Evolutionary conservation across 345 rosid genomes (phyloP).

Genomic region (Camelina laxa): DNA sequence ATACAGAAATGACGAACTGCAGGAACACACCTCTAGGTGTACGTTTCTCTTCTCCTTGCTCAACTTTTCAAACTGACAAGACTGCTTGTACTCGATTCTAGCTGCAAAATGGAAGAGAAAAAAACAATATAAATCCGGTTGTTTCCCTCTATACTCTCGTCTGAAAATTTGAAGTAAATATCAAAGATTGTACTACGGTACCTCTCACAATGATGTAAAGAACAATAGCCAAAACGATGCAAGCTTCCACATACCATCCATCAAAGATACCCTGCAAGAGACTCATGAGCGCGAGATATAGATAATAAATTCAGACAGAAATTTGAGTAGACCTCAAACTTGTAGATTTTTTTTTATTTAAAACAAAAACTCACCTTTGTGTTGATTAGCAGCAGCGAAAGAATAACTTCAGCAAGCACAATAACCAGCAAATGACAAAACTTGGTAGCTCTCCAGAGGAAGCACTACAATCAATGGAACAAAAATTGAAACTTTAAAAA

Average conservation of each 20-base stretch:
- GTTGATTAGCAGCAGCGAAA: conserved; percentile 62
- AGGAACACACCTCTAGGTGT: conserved; percentile 62
- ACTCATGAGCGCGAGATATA: background rate
- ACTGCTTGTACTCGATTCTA: conserved; percentile 72
- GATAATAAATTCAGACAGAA: background rate
- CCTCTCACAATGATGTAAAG: conserved; percentile 79
- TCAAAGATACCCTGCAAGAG: conserved; percentile 56
- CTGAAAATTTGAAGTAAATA: background rate
- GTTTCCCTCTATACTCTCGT: background rate
- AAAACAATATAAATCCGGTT: background rate
- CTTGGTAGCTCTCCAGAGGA: conserved; percentile 86
- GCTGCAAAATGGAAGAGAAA: conserved; percentile 51
- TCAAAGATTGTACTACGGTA: conserved; percentile 37
- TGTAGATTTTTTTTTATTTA: no score
- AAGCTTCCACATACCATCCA: conserved; percentile 83
- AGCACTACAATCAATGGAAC: conserved; percentile 46
- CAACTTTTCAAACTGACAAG: conserved; percentile 76
- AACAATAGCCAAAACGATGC: conserved; percentile 68
- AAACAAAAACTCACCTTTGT: conserved; percentile 53
- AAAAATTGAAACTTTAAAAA: conserved; percentile 12
- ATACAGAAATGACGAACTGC: background rate
- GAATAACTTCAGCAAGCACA: conserved; percentile 55
- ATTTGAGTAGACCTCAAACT: background rate
- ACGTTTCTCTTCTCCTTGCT: conserved; percentile 78
- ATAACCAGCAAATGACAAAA: conserved; percentile 67